phyloP scores from a whole-genome alignment of 768 basidiomycete genomes.

The Pleurotus platypus region DNA sequence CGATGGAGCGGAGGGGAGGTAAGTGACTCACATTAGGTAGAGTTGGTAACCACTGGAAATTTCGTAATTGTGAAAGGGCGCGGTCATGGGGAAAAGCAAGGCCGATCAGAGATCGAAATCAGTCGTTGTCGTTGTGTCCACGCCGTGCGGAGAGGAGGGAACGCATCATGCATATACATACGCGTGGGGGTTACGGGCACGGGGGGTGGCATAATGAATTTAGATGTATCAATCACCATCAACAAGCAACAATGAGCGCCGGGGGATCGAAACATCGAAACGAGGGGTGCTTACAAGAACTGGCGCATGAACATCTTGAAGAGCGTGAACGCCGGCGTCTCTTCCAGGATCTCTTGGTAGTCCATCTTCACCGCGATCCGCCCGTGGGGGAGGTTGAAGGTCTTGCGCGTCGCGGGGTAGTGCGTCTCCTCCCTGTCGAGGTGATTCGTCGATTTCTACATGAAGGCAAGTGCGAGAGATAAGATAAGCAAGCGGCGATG shows the following conservation, averaged over 20 bases:
- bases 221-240: no score
- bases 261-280: background rate
- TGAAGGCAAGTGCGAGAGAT: background rate
- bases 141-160: no score
- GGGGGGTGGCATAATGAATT: slow-evolving; percentile 1
- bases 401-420: slow-evolving; percentile 43
- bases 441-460: slow-evolving; percentile 41
- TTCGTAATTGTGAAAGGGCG: no score
- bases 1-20: background rate
- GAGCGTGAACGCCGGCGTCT: slow-evolving; percentile 47
- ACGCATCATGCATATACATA: no score
- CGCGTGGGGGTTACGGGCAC: no score
- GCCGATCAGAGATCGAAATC: no score
- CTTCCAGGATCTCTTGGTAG: slow-evolving; percentile 45
- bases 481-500: no score
- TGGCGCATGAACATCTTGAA: slow-evolving; percentile 46
- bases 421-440: slow-evolving; percentile 76
- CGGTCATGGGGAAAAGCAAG: no score
- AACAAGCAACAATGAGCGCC: background rate
- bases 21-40: slow-evolving; percentile 33
- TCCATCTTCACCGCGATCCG: slow-evolving; percentile 36
- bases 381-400: slow-evolving; percentile 41
- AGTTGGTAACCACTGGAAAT: slow-evolving; percentile 37
- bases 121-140: no score
- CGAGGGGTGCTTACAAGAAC: slow-evolving; percentile 33